phyloP scores from a whole-genome alignment of 1,284 basidiomycete genomes.

The Fomitopsis betulina region DNA sequence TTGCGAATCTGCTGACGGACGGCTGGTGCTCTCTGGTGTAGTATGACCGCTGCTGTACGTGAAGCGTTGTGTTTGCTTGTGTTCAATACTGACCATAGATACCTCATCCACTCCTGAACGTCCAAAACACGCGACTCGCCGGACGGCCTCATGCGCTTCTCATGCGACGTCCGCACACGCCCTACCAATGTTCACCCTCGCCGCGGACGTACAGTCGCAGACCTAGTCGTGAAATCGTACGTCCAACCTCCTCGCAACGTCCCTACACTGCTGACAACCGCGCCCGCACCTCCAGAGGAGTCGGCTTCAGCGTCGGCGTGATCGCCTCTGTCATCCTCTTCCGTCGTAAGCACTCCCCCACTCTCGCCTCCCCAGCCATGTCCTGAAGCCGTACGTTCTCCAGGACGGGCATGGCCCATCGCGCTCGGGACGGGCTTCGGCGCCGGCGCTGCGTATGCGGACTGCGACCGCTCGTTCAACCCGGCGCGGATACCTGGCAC shows the following conservation, averaged over 20 bases:
- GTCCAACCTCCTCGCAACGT: constrained; percentile 22
- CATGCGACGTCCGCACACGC: no score
- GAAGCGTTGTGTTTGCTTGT: background rate
- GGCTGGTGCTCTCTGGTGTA: constrained; percentile 26
- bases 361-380: background rate
- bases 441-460: constrained; percentile 84
- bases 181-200: background rate
- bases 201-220: constrained; percentile 56
- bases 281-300: constrained; percentile 61
- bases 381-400: background rate
- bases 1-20: background rate
- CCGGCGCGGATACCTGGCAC: constrained; percentile 90
- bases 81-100: background rate
- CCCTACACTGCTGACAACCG: background rate
- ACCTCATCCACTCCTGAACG: no score
- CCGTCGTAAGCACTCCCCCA: constrained; percentile 67
- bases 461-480: constrained; percentile 97
- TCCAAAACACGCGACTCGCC: no score
- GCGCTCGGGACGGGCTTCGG: constrained; percentile 91
- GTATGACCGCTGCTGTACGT: constrained; percentile 90
- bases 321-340: constrained; percentile 94
- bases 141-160: background rate
- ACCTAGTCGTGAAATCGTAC: constrained; percentile 75
- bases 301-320: constrained; percentile 93
- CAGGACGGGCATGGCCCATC: constrained; percentile 97